These are phyloP conservation scores for Mycena kentingensis DNA, from an alignment of 768 basidiomycete genomes.

Conservation along the genomic window DNA sequence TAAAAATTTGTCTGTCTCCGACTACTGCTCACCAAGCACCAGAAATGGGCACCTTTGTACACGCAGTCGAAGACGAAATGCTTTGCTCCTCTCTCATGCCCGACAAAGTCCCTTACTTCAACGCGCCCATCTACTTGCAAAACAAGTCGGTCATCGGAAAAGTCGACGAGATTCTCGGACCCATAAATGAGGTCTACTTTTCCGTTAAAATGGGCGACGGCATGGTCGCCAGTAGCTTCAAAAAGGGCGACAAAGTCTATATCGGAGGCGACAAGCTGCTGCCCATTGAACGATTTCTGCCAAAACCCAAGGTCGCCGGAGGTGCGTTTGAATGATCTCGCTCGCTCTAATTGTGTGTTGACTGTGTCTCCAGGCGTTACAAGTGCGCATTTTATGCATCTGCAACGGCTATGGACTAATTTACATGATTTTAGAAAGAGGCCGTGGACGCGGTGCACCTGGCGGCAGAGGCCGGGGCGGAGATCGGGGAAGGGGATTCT, in stretches of 20 bases:
- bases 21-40: conserved; percentile 16
- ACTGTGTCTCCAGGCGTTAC: conserved; percentile 43
- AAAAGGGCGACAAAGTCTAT: conserved; percentile 97
- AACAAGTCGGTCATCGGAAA: conserved; percentile 96
- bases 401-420: no score
- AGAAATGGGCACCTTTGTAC: conserved; percentile 93
- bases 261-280: conserved; percentile 97
- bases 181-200: conserved; percentile 98
- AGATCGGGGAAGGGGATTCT: conserved; percentile 25
- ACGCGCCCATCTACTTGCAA: conserved; percentile 95
- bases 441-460: conserved; percentile 39
- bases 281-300: conserved; percentile 94
- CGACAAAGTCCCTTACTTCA: conserved; percentile 98
- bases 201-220: conserved; percentile 97
- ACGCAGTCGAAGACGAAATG: conserved; percentile 99
- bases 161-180: conserved; percentile 98
- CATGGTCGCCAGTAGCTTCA: conserved; percentile 93
- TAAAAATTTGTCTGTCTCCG: conserved; percentile 1
- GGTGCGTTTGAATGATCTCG: conserved; percentile 38
- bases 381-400: conserved; percentile 38
- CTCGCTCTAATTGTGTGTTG: conserved; percentile 1
- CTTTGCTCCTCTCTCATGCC: conserved; percentile 82
- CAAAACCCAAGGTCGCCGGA: conserved; percentile 87
- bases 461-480: conserved; percentile 36
- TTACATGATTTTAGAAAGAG: conserved; percentile 37